Base-by-base conservation (phyloP, 2,329 filamentous ascomycete genomes). In the Ophiostoma novo-ulmi region DNA sequence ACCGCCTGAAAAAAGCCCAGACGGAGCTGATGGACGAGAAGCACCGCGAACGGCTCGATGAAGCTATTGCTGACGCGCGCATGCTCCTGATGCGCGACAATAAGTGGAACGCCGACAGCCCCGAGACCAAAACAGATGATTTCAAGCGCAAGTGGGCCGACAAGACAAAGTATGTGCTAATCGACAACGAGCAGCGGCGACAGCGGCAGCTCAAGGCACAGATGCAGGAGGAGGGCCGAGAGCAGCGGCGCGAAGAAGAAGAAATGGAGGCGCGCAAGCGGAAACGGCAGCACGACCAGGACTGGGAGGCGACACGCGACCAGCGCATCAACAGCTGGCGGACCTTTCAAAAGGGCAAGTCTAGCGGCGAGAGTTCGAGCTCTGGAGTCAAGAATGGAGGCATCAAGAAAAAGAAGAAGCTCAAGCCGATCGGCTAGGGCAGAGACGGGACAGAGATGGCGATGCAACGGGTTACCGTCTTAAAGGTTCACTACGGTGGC, bases 1-100 rank as follows among this genome's bases (percentile, higher is more conserved):
- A 99, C 81, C 89, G 94, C 11, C 86, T 99, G 38, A 97, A 97
- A 78, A 97, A 98, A 81, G 95, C 95, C 0, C 93, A 98, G 78
- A 91, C 89, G 1, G 88, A 92, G 76, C 87, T 99, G 5, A 90
- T 97, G 83, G 95, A 99, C 80, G 94, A 98, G 83, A 97, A 97
- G 81, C 87, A 92, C 78, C 93, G 95, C 72, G 87, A 86, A 73
- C 87, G 88, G 48, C 89, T 99, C 1, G 95, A 99, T 82, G 95
- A 98, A 81, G 91, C 92, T 75, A 98, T 98, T 76, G 91, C 94
- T 52, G 95, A 99, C 80, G 95, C 95, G 67, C 93, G 95, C 77
- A 94, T 95, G 87, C 87, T 99, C 61, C 84, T 98, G 71, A 95
- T 99, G 77, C 91, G 95, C 74, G 94, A 98, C 79, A 90, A 93